phyloP scores from a whole-genome alignment of 177 flowering plant genomes.

The Telopea speciosissima region DNA sequence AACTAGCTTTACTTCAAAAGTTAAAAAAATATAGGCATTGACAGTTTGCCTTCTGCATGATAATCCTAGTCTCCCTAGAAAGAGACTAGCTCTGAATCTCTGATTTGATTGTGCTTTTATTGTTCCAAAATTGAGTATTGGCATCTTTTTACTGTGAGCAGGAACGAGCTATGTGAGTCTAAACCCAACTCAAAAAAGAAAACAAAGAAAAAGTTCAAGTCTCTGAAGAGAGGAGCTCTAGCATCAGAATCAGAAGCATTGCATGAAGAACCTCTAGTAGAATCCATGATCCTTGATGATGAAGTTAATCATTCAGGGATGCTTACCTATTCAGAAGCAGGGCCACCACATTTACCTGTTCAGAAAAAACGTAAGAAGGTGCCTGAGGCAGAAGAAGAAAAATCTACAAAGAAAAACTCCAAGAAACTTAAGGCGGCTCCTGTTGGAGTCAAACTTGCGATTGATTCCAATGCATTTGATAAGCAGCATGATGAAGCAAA shows the following conservation, averaged over 20 bases:
- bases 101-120: background rate
- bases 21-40: too few species aligned
- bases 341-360: conserved; percentile 28
- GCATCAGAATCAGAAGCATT: conserved; percentile 40
- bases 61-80: background rate
- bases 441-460: conserved; percentile 17
- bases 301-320: conserved; percentile 28
- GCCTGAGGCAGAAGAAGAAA: conserved; percentile 41
- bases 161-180: conserved; percentile 37
- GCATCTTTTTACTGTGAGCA: conserved; percentile 23
- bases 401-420: conserved; percentile 41
- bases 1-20: background rate
- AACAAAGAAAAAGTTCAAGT: conserved; percentile 89
- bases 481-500: conserved; percentile 36
- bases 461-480: conserved; percentile 20
- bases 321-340: conserved; percentile 23
- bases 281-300: conserved; percentile 52
- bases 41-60: background rate
- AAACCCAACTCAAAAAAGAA: conserved; percentile 84
- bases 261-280: conserved; percentile 37
- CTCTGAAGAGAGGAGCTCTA: conserved; percentile 78
- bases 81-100: background rate
- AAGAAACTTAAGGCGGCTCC: conserved; percentile 58
- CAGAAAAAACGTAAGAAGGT: conserved; percentile 61
- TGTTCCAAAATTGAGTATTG: background rate